Evolutionary conservation across 2,329 filamentous ascomycete species (phyloP), one percentile per base, ranked within the genome.

Genomic region (Aspergillus pseudoterreus): DNA sequence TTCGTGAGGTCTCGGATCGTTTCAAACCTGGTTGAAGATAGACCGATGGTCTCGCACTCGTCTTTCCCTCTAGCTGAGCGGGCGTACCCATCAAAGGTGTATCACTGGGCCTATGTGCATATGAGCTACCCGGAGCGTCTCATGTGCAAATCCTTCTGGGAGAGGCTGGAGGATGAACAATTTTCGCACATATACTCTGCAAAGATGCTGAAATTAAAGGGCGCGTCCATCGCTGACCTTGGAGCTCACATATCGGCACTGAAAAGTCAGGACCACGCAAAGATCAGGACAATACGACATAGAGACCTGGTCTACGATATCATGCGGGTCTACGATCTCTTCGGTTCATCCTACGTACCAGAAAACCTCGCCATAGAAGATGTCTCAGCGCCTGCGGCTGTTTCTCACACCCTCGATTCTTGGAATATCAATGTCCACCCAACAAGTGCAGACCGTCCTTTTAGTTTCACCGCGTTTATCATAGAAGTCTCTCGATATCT

Each of bases 1-100:
- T 72, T 58, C 45, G 53, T 71, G 35, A 64, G 69, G 19, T 53
- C 53, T n/a, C 56, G 51, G 10, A 64, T 74, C 33, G 65, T 65
- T 12, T 35, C 21, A 21, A n/a, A n/a, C 35, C 11, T 64, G 30
- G 21, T 21, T 22, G 14, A 43, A 17, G 4, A 19, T 8, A 43
- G 21, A 30, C 41, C 47, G 39, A 47, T 49, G 53, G 19, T 50
- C 39, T 11, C 33, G 47, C 21, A 14, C 22, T 11, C 12, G 32
- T 8, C 33, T n/a, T 19, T 19, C 27, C 14, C 6, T 30, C 11
- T 42, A 17, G 27, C 14, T 9, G 33, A 43, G 17, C n/a, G 47
- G 9, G 17, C 19, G n/a, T 56, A 53, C n/a, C 53, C 56, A 10
- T 43, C 39, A 8, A 21, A 36, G 6, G n/a, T 47, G 14, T 52